Base-by-base conservation (phyloP, 2,329 filamentous ascomycete species). In the Ophiosphaerella korrae region DNA sequence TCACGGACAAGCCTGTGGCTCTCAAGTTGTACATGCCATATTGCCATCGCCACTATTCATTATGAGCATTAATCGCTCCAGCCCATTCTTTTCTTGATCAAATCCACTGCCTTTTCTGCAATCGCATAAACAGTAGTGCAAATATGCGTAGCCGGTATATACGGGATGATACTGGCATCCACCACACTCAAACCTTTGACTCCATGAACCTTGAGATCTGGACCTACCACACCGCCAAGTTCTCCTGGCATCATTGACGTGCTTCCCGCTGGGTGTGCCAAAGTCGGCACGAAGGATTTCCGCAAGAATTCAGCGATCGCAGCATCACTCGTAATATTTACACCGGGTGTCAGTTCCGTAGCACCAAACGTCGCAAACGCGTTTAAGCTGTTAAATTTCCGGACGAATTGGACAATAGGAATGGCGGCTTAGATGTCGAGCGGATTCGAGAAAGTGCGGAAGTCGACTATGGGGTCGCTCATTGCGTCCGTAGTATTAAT, bases 361-460 rank as follows among this genome's bases (percentile, higher is more conserved):
- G 58, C 52, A 11, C 36, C 44, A 11, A 64, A 57, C 13, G 18
- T 18, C 26, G 52, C 33, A 24, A 66, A 52, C 5, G 55, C 40
- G 1, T 55, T 42, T 0, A 52, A 46, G 7, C 46, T 42, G 38
- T 62, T 50, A 42, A 61, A 62, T 9, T 41, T 48, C 3, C 71
- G 62, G 24, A 61, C 55, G 43, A 65, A 73, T 29, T 58, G 50
- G 16, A 73, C 55, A 21, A 57, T 57, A 40, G 62, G 56, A 4
- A 69, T 55, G 16, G 61, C 55, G 13, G 66, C 43, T 32, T 64
- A 60, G 18, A 71, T 32, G 43, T 73, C 70, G 2, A 67, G 42
- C 1, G 69, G 68, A 48, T 74, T 69, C 13, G 57, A 49, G 31
- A 51, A 72, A 14, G 64, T 65, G 24, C 60, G 60, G 54, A 63